Base-by-base conservation (phyloP, 108 stramenopile genomes). In the Fistulifera solaris region DNA sequence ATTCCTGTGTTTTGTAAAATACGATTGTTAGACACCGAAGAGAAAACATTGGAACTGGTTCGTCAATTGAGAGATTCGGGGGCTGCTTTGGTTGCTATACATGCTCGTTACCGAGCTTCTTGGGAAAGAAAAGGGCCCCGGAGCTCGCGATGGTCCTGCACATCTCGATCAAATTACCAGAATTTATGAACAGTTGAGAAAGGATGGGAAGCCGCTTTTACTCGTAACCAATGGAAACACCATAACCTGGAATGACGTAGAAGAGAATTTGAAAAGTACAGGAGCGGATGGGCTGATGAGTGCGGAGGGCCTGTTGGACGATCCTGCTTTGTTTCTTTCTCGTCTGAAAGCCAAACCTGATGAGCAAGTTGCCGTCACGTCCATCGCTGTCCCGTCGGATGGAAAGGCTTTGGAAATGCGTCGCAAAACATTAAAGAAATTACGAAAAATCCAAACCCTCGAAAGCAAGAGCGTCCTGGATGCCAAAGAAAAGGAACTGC, bases 171-270 rank as follows among this genome's bases (percentile, higher is more conserved):
- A 88, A 62, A 64, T 96, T 0, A 38, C 53, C n/a, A 27, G 27
- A 21, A 52, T 86, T 12, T 24, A 40, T 12, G 21, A 77, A 40
- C 43, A 54, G 11, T 17, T 64, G 5, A 69, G 63, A 59, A 16
- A 66, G 28, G 62, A 39, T 18, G 54, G 78, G 51, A 67, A 66
- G 4, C 63, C 67, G 23, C 73, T 80, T 47, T 72, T 72, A 14
- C 65, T 96, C n/a, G 70, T 96, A 10, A 56, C 88, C 27, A 96
- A 96, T 66, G 95, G 95, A 19, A 96, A 96, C 61, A 74, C 88
- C 14, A 73, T 80, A 16, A 86, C 85, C 10, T 85, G 79, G 54
- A 74, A 85, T 5, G 90, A 96, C 62, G 87, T 87, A 8, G 65
- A 67, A 1, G 26, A 61, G 11, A 93, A 91, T 57, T 48, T 80